Base-by-base conservation (phyloP, 1,284 basidiomycete genomes). In the Phellopilus nigrolimitatus region DNA sequence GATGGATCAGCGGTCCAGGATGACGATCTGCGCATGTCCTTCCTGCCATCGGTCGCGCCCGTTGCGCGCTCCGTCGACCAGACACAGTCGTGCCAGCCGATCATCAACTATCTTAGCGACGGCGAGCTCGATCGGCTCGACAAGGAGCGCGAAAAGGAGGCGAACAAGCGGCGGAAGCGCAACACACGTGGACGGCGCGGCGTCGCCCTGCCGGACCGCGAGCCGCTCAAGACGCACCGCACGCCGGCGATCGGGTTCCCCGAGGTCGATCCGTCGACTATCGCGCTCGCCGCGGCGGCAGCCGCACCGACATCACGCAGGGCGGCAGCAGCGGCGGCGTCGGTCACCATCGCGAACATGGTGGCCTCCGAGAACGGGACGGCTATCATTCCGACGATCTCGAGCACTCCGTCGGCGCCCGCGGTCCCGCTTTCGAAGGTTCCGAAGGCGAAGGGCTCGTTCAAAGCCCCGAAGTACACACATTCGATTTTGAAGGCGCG, bases 71-170 rank as follows among this genome's bases (percentile, higher is more conserved):
- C 82, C 12, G 78, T 86, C 66, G 87, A 86, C 59, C 78, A 89
- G 63, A 85, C 91, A 28, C 78, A 75, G 61, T 74, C 76, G 36
- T 95, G 84, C 69, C 98, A 94, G 0, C 97, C 97, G 0, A 78
- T 84, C 19, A 87, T 99, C 61, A 86, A 88, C 65, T 88, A 90
- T 63, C 82, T 97, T 62, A 88, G 84, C 61, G 89, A 94, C 56
- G 84, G 87, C 59, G 94, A 97, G 58, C 80, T 97, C 51, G 88
- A 92, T 56, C 76, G 84, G 49, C 86, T 85, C 61, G 95, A 99
- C 68, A 88, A 88, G 64, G 95, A 98, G 59, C 80, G 93, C 49
- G 95, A 97, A 68, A 91, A 91, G 69, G 93, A 98, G 60, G 78
- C 90, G 57, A 84, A 78, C 57, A 84, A 84, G 60, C 81, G 93